Evolutionary conservation across 73 alveolate species (phyloP).

Genomic region (Paramecium pentaurelia): DNA sequence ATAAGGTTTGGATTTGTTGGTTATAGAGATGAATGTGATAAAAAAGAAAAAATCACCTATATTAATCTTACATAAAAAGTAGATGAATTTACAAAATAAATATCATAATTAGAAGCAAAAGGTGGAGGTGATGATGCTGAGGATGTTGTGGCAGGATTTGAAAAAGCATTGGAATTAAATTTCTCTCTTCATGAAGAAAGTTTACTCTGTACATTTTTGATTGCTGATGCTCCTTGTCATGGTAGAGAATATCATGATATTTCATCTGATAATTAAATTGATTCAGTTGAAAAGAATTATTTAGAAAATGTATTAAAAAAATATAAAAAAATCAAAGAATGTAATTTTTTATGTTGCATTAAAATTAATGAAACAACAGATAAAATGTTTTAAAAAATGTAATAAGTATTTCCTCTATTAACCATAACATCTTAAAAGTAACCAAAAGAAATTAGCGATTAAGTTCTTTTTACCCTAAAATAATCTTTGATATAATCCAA

Average conservation of each 20-base stretch:
- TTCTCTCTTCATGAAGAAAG: slow-evolving; percentile 1
- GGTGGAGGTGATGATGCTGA: slow-evolving; percentile 61
- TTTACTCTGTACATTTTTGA: background rate
- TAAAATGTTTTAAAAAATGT: background rate
- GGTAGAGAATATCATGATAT: slow-evolving; percentile 30
- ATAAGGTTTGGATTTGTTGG: slow-evolving; percentile 34
- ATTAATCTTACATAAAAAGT: background rate
- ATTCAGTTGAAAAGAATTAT: background rate
- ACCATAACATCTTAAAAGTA: background rate
- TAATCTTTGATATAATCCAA: background rate
- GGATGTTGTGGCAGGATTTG: slow-evolving; percentile 44
- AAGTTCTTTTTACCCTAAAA: background rate
- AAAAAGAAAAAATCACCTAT: background rate
- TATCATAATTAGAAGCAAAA: background rate
- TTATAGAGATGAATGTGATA: slow-evolving; percentile 27
- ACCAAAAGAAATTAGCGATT: background rate
- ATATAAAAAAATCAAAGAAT: background rate
- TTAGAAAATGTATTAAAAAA: background rate
- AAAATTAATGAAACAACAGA: slow-evolving; percentile 2
- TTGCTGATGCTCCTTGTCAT: slow-evolving; percentile 53
- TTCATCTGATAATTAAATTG: background rate
- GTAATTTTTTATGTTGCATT: background rate
- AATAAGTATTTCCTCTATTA: background rate
- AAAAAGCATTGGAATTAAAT: background rate
- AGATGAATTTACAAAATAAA: background rate